These are phyloP conservation scores for Quillaja saponaria DNA, from an alignment of 306 rosid species.

Conservation along the genomic window DNA sequence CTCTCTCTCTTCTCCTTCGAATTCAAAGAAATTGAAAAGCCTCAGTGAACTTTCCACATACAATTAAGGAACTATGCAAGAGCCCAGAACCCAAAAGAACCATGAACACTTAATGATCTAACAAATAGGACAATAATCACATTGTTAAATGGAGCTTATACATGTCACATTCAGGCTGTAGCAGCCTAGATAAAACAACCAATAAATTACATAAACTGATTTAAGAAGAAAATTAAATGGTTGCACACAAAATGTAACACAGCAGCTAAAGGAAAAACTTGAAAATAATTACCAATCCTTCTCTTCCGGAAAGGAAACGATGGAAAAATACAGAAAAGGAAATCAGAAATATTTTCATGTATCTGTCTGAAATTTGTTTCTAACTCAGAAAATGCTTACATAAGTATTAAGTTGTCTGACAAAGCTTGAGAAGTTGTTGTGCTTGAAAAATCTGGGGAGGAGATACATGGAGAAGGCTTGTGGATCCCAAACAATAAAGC, in stretches of 20 bases:
- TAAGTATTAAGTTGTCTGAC: slow-evolving; percentile 91
- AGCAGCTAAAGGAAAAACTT: background rate
- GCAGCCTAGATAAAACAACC: background rate
- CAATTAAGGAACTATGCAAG: background rate
- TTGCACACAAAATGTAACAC: background rate
- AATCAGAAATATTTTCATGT: too few species aligned
- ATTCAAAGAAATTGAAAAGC: too few species aligned
- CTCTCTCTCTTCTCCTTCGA: too few species aligned
- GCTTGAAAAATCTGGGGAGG: slow-evolving; percentile 80
- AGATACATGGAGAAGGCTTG: slow-evolving; percentile 58
- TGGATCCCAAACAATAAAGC: slow-evolving; percentile 88
- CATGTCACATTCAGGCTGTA: background rate
- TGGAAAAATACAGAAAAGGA: too few species aligned
- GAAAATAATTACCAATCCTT: background rate
- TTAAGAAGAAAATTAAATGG: background rate
- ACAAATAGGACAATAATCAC: background rate
- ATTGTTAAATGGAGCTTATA: background rate
- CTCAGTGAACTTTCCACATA: too few species aligned
- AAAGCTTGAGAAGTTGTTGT: slow-evolving; percentile 88
- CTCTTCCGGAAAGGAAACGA: too few species aligned
- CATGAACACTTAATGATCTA: background rate
- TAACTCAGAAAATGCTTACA: too few species aligned
- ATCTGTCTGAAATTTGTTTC: too few species aligned
- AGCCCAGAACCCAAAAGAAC: background rate
- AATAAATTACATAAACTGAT: background rate